A percentile compares a stretch with the other conserved stretches of the same genome.
These are phyloP conservation scores for Lachancea fermentati DNA, from an alignment of 805 yeast genomes.

Conservation along the genomic window DNA sequence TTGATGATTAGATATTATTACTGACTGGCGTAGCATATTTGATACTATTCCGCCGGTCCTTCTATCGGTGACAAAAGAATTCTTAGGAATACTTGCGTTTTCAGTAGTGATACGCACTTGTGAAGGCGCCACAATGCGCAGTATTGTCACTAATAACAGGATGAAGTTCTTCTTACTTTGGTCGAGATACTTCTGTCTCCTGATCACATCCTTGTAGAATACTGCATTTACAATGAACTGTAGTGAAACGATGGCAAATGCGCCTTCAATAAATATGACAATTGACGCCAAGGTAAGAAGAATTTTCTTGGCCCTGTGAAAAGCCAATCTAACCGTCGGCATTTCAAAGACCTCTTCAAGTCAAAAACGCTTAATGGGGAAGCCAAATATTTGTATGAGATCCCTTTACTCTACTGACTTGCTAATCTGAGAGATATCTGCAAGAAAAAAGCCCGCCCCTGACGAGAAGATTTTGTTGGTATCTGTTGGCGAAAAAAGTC, in stretches of 20 bases:
- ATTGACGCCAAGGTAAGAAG: slow-evolving; percentile 17
- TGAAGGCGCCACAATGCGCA: slow-evolving; percentile 49
- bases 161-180: slow-evolving; percentile 57
- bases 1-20: slow-evolving; percentile 86
- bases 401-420: not conserved
- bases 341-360: not conserved
- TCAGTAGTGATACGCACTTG: slow-evolving; percentile 47
- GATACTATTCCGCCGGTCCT: slow-evolving; percentile 22
- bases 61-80: slow-evolving; percentile 28
- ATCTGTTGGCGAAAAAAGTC: not conserved
- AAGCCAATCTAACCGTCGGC: not conserved
- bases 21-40: slow-evolving; percentile 44
- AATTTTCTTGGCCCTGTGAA: slow-evolving; percentile 12
- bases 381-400: not conserved
- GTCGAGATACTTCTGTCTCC: slow-evolving; percentile 40
- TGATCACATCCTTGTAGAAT: slow-evolving; percentile 30
- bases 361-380: not conserved
- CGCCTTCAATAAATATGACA: slow-evolving; percentile 31
- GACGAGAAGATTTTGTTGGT: too few species aligned
- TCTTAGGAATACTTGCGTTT: slow-evolving; percentile 33
- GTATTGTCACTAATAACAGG: slow-evolving; percentile 44
- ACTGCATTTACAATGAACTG: slow-evolving; percentile 39
- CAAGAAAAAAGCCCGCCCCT: not conserved
- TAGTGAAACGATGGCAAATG: slow-evolving; percentile 40
- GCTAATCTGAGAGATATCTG: not conserved